Conservation (phyloP, 305 asterid species). For the Fraxinus sp. region DNA sequence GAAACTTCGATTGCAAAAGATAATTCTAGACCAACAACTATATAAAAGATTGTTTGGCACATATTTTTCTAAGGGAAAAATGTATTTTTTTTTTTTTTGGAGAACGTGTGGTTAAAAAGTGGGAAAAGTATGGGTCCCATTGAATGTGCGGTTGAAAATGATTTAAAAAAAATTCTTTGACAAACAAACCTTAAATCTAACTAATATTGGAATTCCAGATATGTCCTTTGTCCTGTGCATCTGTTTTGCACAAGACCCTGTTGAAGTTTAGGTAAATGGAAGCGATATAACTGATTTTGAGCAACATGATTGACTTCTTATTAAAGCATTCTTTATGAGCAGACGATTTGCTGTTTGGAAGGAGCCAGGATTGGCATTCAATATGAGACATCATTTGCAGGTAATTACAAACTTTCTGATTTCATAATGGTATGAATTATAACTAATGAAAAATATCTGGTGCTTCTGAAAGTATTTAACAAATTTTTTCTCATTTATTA, state of each 20-base stretch:
- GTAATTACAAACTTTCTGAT: slow-evolving; percentile 36
- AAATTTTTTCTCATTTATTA: background rate
- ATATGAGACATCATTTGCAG: slow-evolving; percentile 92
- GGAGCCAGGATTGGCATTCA: slow-evolving; percentile 95
- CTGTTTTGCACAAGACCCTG: background rate
- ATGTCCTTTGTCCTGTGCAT: background rate
- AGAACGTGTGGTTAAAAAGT: background rate
- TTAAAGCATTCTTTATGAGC: slow-evolving; percentile 31
- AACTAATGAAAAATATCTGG: background rate
- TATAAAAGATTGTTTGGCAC: background rate
- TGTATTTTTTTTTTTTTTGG: background rate
- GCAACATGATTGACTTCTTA: slow-evolving; percentile 19
- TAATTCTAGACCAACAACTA: background rate
- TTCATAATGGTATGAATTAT: background rate
- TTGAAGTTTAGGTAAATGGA: background rate
- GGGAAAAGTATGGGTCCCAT: background rate
- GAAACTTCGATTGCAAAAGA: background rate
- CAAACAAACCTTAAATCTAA: background rate
- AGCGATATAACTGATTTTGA: background rate
- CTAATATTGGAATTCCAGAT: background rate
- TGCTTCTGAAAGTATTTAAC: background rate
- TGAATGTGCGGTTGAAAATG: background rate
- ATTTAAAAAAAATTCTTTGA: background rate
- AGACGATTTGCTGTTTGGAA: slow-evolving; percentile 90
- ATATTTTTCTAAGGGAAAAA: background rate